These are phyloP conservation scores for Artemisia annua DNA, from an alignment of 129 eudicot species.

Conservation along the genomic window DNA sequence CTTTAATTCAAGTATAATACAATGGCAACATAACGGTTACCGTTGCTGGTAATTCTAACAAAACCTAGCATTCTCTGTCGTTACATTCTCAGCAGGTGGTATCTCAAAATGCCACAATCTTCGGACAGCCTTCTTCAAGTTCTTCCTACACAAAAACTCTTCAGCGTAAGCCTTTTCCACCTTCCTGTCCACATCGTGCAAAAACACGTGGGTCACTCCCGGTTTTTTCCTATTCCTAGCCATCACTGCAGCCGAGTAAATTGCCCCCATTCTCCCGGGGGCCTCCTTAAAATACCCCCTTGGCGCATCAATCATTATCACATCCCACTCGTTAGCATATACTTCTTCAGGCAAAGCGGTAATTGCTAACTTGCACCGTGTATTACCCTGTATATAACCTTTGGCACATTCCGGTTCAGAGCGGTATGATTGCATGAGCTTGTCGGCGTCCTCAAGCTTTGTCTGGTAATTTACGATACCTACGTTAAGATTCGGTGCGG, in stretches of 20 bases:
- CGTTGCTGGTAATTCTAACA: conserved; percentile 33
- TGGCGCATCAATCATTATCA: conserved; percentile 89
- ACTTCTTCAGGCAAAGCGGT: conserved; percentile 58
- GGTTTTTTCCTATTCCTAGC: conserved; percentile 63
- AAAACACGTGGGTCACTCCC: conserved; percentile 71
- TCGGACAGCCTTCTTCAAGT: conserved; percentile 61
- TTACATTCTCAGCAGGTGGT: conserved; percentile 43
- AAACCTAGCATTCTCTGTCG: conserved; percentile 22
- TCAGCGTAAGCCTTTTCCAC: conserved; percentile 70
- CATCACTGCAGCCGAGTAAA: conserved; percentile 85
- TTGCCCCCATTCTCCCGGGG: conserved; percentile 93
- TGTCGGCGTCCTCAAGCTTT: conserved; percentile 53
- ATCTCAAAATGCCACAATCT: conserved; percentile 85
- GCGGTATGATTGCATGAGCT: conserved; percentile 36
- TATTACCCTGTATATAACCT: conserved; percentile 49
- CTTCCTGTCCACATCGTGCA: conserved; percentile 81
- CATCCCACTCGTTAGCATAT: conserved; percentile 72
- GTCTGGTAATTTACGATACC: conserved; percentile 56
- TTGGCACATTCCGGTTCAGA: conserved; percentile 53
- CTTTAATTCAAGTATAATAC: too few relatives aligned
- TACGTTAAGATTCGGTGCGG: conserved; percentile 49
- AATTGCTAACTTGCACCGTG: conserved; percentile 56
- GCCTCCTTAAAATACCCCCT: conserved; percentile 66
- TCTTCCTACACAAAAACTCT: conserved; percentile 64
- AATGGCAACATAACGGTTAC: too few relatives aligned